Evolutionary conservation across 2,329 filamentous ascomycete species (phyloP).

Genomic region (Coniochaeta ligniaria): DNA sequence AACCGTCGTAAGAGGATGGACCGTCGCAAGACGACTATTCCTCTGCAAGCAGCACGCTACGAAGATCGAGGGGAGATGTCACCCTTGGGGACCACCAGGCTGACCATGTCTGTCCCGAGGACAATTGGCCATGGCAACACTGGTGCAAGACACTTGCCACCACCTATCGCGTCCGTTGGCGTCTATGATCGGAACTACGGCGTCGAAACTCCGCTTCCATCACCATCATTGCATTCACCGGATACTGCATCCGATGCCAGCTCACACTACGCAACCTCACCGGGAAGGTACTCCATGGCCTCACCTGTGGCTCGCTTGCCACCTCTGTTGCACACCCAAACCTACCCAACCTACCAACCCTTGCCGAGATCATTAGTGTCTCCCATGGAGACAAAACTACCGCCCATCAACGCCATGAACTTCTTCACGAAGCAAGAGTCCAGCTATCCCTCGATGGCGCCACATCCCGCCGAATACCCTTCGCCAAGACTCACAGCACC

Average conservation of each 20-base stretch:
- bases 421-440: background rate
- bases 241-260: constrained; percentile 63
- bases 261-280: constrained; percentile 56
- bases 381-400: constrained; percentile 16
- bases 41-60: constrained; percentile 20
- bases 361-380: constrained; percentile 1
- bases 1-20: constrained; percentile 62
- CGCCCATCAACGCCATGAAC: constrained; percentile 16
- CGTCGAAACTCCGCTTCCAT: constrained; percentile 26
- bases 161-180: constrained; percentile 8
- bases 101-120: constrained; percentile 4
- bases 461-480: constrained; percentile 1
- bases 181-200: constrained; percentile 15
- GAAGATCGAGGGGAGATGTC: constrained; percentile 4
- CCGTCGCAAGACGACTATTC: constrained; percentile 24
- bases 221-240: constrained; percentile 40
- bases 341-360: constrained; percentile 5
- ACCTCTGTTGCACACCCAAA: constrained; percentile 14
- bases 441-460: background rate
- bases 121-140: constrained; percentile 7
- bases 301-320: constrained; percentile 32
- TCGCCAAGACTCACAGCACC: constrained; percentile 25
- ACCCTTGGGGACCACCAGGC: background rate
- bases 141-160: constrained; percentile 6
- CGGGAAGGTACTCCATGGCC: constrained; percentile 25